These are phyloP conservation scores for Helichrysum umbraculigerum DNA, from an alignment of 129 eudicot species.

Conservation along the genomic window DNA sequence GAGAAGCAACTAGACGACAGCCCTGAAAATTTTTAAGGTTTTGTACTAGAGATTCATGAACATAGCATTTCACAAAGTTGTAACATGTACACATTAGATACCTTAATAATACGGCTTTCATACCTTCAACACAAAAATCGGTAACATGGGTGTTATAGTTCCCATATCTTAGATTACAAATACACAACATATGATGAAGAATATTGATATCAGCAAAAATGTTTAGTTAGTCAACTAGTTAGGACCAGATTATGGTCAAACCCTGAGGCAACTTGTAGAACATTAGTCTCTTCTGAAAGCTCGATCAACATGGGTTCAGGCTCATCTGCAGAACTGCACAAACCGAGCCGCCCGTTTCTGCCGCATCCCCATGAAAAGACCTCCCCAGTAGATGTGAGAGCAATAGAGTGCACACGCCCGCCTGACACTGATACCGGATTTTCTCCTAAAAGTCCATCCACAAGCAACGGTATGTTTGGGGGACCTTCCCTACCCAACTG, in stretches of 20 bases:
- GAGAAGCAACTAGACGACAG: slow-evolving; percentile 96
- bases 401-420: slow-evolving; percentile 84
- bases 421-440: slow-evolving; percentile 54
- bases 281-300: slow-evolving; percentile 45
- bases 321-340: slow-evolving; percentile 85
- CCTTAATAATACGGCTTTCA: slow-evolving; percentile 14
- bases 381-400: slow-evolving; percentile 52
- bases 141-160: not conserved
- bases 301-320: slow-evolving; percentile 73
- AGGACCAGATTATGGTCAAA: slow-evolving; percentile 82
- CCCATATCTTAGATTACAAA: not conserved
- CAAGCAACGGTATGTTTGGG: slow-evolving; percentile 47
- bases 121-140: slow-evolving; percentile 1
- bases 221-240: slow-evolving; percentile 22
- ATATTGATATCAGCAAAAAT: slow-evolving; percentile 2
- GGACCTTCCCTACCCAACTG: slow-evolving; percentile 93
- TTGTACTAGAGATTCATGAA: not conserved
- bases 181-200: not conserved
- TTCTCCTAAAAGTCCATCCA: slow-evolving; percentile 62
- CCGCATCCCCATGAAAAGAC: slow-evolving; percentile 94
- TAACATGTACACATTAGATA: slow-evolving; percentile 15
- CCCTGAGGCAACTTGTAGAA: slow-evolving; percentile 88
- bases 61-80: slow-evolving; percentile 24
- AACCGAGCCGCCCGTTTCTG: slow-evolving; percentile 87
- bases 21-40: slow-evolving; percentile 69